These are phyloP conservation scores for Musa beccarii DNA, from an alignment of 176 grass and related monocot genomes.

Conservation along the genomic window DNA sequence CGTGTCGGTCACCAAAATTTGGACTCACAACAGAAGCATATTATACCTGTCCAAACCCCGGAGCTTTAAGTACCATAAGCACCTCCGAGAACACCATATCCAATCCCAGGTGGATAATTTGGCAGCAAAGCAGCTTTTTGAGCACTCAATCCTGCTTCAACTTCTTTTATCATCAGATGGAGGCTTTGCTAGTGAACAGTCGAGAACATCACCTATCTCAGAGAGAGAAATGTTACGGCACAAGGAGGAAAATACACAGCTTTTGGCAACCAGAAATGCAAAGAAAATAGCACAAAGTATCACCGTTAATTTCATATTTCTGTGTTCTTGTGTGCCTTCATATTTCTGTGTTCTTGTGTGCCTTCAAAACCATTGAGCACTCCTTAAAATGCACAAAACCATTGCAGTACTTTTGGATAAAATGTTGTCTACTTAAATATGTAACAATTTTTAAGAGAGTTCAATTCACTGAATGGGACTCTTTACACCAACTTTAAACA, in stretches of 20 bases:
- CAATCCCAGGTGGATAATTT: constrained; percentile 36
- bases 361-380: constrained; percentile 54
- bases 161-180: constrained; percentile 54
- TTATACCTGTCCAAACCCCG: constrained; percentile 40
- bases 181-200: constrained; percentile 89
- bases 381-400: constrained; percentile 96
- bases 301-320: constrained; percentile 78
- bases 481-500: too few relatives aligned
- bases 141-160: constrained; percentile 29
- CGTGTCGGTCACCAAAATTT: neutral
- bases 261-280: neutral
- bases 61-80: constrained; percentile 37
- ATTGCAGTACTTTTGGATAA: constrained; percentile 1
- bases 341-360: constrained; percentile 63
- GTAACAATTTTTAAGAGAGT: too few relatives aligned
- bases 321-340: constrained; percentile 64
- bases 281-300: constrained; percentile 7
- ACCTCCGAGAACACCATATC: constrained; percentile 42
- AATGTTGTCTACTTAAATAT: too few relatives aligned
- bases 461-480: too few relatives aligned
- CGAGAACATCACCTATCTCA: constrained; percentile 62
- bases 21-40: neutral
- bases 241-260: neutral
- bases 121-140: constrained; percentile 39
- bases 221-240: neutral